Conservation (phyloP, 192 early-diverging fungal genomes). For the Coemansia sp. region DNA sequence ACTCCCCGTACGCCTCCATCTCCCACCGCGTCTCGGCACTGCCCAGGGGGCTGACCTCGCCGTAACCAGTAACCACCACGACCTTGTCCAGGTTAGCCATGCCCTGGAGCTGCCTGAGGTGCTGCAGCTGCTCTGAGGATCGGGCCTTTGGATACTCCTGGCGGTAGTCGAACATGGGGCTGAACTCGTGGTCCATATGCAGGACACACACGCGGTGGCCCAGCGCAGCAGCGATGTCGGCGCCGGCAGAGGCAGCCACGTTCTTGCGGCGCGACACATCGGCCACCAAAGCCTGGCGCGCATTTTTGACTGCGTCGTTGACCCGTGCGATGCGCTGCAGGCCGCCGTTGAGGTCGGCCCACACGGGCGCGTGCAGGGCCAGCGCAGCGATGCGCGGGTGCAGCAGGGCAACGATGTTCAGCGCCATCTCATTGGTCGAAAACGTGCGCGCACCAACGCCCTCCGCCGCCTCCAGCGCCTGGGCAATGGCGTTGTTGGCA, state of each 20-base stretch:
- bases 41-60: slow-evolving; percentile 92
- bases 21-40: slow-evolving; percentile 94
- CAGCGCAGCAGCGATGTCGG: slow-evolving; percentile 8
- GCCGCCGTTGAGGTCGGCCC: slow-evolving; percentile 97
- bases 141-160: slow-evolving; percentile 74
- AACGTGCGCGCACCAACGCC: slow-evolving; percentile 85
- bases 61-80: slow-evolving; percentile 90
- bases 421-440: slow-evolving; percentile 90
- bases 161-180: slow-evolving; percentile 85
- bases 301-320: neutral
- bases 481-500: slow-evolving; percentile 83
- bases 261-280: neutral
- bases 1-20: slow-evolving; percentile 84
- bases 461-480: slow-evolving; percentile 66
- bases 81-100: slow-evolving; percentile 90
- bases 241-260: slow-evolving; percentile 14
- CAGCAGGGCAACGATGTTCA: slow-evolving; percentile 89
- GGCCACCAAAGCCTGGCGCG: slow-evolving; percentile 1
- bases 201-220: slow-evolving; percentile 9
- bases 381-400: slow-evolving; percentile 74
- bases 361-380: slow-evolving; percentile 76
- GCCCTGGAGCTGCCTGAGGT: slow-evolving; percentile 62
- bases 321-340: slow-evolving; percentile 72
- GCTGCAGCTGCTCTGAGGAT: slow-evolving; percentile 61
- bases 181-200: slow-evolving; percentile 27